Percentiles rank a stretch among this genome's conserved stretches.
phyloP scores from a whole-genome alignment of 352 stramenopile species.

The Globisporangium lucens region DNA sequence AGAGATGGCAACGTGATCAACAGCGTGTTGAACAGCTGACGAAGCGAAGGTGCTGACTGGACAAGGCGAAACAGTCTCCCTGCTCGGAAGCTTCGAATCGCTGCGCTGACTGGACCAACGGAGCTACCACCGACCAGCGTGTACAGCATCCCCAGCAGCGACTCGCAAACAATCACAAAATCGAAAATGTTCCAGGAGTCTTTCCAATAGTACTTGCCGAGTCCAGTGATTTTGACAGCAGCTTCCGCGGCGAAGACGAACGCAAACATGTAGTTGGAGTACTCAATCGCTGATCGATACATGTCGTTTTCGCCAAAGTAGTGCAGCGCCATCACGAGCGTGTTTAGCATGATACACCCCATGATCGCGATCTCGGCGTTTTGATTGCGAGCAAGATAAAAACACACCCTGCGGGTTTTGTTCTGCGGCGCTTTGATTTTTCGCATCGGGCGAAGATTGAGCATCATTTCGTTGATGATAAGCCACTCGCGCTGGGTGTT shows the following conservation, averaged over 20 bases:
- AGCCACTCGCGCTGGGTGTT: conserved; percentile 75
- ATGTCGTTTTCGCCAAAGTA: conserved; percentile 82
- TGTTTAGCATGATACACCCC: conserved; percentile 88
- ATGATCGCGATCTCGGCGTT: conserved; percentile 80
- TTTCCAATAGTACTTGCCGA: conserved; percentile 81
- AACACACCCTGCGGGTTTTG: conserved; percentile 29
- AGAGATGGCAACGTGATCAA: conserved; percentile 82
- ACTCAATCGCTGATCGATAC: conserved; percentile 55
- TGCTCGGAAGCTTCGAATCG: conserved; percentile 84
- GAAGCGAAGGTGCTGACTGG: conserved; percentile 68
- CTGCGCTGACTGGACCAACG: conserved; percentile 46
- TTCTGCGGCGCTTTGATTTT: conserved; percentile 47
- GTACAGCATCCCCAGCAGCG: conserved; percentile 52
- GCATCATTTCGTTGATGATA: conserved; percentile 52
- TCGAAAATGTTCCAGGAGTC: conserved; percentile 87
- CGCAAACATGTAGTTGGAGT: conserved; percentile 82
- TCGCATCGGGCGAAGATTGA: conserved; percentile 38
- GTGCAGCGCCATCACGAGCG: conserved; percentile 72
- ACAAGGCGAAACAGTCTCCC: conserved; percentile 72
- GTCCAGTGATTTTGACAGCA: conserved; percentile 73
- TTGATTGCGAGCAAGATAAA: conserved; percentile 38
- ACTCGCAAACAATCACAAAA: conserved; percentile 52
- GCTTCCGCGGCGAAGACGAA: conserved; percentile 82
- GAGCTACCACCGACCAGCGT: conserved; percentile 39
- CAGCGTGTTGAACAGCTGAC: conserved; percentile 88